Evolutionary conservation across 2,329 filamentous ascomycete genomes (phyloP).

Genomic region (Penicillium janthinellum): DNA sequence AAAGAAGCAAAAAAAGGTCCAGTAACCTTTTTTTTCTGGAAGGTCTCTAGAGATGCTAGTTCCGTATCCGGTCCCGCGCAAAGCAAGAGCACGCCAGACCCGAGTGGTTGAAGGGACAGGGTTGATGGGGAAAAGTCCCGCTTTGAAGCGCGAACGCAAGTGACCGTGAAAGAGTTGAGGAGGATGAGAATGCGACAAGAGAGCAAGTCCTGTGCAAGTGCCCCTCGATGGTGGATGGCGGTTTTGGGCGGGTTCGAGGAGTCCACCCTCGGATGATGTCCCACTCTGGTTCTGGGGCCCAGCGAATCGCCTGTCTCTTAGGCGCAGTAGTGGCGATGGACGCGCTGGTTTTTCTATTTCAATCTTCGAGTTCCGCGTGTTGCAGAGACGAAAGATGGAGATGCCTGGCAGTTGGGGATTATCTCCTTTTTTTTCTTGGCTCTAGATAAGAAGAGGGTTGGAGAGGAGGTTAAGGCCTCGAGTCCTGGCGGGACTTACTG

Average conservation of each 20-base stretch:
- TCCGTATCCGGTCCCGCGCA: conserved; percentile 48
- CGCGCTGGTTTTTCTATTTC: background rate
- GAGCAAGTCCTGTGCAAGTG: conserved; percentile 44
- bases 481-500: conserved; percentile 8
- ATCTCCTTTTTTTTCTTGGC: background rate
- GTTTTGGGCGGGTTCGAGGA: conserved; percentile 36
- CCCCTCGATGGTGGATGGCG: conserved; percentile 53
- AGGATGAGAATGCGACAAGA: conserved; percentile 49
- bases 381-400: conserved; percentile 6
- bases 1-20: conserved; percentile 1
- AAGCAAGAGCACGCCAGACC: conserved; percentile 44
- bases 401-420: conserved; percentile 1
- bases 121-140: conserved; percentile 45
- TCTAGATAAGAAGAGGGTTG: conserved; percentile 9
- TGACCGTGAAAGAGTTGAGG: conserved; percentile 48
- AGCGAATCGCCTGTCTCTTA: conserved; percentile 28
- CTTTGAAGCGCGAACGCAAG: conserved; percentile 51
- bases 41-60: conserved; percentile 21
- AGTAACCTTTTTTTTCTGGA: background rate
- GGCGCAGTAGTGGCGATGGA: conserved; percentile 30
- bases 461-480: conserved; percentile 10
- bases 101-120: conserved; percentile 53
- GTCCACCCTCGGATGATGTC: conserved; percentile 42
- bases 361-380: conserved; percentile 11
- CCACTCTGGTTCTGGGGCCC: conserved; percentile 33